These are phyloP conservation scores for Pseudogymnoascus sp. DNA, from an alignment of 2,329 filamentous ascomycete species.

Conservation along the genomic window DNA sequence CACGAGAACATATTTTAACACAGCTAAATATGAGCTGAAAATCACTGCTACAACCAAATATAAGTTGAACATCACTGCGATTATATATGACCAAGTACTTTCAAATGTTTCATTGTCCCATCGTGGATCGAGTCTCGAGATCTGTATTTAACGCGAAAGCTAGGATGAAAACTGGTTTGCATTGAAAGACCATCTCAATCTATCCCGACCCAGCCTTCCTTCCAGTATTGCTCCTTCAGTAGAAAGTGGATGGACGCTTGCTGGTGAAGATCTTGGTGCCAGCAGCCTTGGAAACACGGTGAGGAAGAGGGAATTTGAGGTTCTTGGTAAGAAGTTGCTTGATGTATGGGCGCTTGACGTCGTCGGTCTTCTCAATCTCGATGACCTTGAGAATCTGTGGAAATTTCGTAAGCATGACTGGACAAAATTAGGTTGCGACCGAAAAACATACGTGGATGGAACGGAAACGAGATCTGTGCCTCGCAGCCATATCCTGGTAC, in stretches of 20 bases:
- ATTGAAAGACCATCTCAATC: slow-evolving; percentile 26
- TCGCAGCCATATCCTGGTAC: slow-evolving; percentile 99
- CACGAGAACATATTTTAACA: not conserved
- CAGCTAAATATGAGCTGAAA: not conserved
- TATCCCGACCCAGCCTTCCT: slow-evolving; percentile 19
- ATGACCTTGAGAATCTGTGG: slow-evolving; percentile 91
- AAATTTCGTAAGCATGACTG: slow-evolving; percentile 11
- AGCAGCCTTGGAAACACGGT: slow-evolving; percentile 78
- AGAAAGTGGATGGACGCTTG: slow-evolving; percentile 94
- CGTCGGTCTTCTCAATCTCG: slow-evolving; percentile 89
- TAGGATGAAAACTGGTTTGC: slow-evolving; percentile 30
- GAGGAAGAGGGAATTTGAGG: slow-evolving; percentile 97
- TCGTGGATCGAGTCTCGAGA: slow-evolving; percentile 11
- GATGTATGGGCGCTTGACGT: slow-evolving; percentile 98
- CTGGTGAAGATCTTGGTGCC: slow-evolving; percentile 89
- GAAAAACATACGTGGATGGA: slow-evolving; percentile 82
- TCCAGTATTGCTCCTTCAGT: slow-evolving; percentile 55
- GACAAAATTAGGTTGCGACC: not conserved
- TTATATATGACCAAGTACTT: not conserved
- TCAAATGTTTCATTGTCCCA: slow-evolving; percentile 9
- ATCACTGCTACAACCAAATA: not conserved
- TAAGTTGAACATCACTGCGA: not conserved
- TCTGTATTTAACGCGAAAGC: slow-evolving; percentile 17
- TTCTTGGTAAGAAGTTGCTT: slow-evolving; percentile 93
- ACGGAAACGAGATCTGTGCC: slow-evolving; percentile 96